These are phyloP conservation scores for Pythium sp. DNA, from an alignment of 352 stramenopile species.

Conservation along the genomic window DNA sequence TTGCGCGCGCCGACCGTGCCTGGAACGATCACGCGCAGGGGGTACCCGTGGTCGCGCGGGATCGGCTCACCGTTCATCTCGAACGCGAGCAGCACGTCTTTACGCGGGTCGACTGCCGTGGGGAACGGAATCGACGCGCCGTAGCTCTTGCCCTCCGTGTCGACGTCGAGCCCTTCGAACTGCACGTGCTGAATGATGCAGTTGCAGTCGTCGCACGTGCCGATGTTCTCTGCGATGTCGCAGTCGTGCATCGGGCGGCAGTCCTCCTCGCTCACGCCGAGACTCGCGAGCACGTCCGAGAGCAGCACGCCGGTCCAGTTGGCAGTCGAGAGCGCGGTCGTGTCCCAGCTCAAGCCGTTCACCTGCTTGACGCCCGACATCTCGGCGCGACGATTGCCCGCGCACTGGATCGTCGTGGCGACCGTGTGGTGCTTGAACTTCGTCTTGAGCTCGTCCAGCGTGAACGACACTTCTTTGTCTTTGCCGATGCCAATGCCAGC, in stretches of 20 bases:
- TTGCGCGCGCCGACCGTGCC: conserved; percentile 94
- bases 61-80: conserved; percentile 97
- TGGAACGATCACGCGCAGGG: conserved; percentile 95
- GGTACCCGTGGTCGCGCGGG: conserved; percentile 95
- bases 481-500: conserved; percentile 54
- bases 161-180: conserved; percentile 72
- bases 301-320: conserved; percentile 95
- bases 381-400: conserved; percentile 93
- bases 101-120: conserved; percentile 92
- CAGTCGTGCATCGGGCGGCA: conserved; percentile 52
- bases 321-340: conserved; percentile 91
- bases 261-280: conserved; percentile 83
- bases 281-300: conserved; percentile 88
- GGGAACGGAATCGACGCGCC: conserved; percentile 90
- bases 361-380: conserved; percentile 92
- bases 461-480: conserved; percentile 40
- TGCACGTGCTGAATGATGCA: conserved; percentile 84
- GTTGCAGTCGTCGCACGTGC: conserved; percentile 53
- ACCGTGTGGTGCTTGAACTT: conserved; percentile 92
- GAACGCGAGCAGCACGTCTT: conserved; percentile 97
- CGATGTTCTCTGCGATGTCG: conserved; percentile 50
- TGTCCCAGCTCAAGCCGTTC: conserved; percentile 84
- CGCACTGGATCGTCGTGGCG: conserved; percentile 95
- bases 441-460: conserved; percentile 89
- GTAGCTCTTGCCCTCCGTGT: conserved; percentile 86